Evolutionary conservation across 305 asterid species (phyloP).

Genomic region (Solanum aculeatissimum): DNA sequence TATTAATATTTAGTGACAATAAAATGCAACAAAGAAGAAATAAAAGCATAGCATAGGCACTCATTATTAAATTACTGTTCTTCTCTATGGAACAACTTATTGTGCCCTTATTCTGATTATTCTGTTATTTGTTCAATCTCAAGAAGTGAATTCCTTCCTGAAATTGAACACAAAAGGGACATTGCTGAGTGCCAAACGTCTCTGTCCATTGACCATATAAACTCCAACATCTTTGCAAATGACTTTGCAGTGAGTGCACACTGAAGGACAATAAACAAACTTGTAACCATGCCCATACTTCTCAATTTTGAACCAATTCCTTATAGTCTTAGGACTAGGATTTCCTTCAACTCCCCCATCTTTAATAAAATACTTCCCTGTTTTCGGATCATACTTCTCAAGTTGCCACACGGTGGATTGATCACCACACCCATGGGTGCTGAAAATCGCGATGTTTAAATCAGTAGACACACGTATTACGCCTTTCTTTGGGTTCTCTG

Average conservation of each 20-base stretch:
- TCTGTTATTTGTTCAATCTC: too few relatives aligned
- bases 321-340: not conserved
- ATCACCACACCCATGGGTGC: too few relatives aligned
- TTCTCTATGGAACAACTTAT: not conserved
- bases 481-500: not conserved
- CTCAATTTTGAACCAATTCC: not conserved
- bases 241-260: not conserved
- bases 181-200: not conserved
- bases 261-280: not conserved
- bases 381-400: not conserved
- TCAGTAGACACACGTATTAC: too few relatives aligned
- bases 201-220: not conserved
- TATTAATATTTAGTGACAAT: not conserved
- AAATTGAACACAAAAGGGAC: too few relatives aligned
- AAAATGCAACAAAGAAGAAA: not conserved
- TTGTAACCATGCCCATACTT: not conserved
- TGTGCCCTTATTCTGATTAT: too few relatives aligned
- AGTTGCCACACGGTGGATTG: not conserved
- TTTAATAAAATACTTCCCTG: not conserved
- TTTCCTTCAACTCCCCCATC: conserved; percentile 1
- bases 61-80: too few relatives aligned
- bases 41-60: too few relatives aligned
- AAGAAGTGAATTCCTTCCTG: too few relatives aligned
- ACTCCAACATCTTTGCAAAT: too few relatives aligned
- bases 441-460: too few relatives aligned